phyloP scores from a whole-genome alignment of 768 basidiomycete genomes.

The Suillus hirtellus region DNA sequence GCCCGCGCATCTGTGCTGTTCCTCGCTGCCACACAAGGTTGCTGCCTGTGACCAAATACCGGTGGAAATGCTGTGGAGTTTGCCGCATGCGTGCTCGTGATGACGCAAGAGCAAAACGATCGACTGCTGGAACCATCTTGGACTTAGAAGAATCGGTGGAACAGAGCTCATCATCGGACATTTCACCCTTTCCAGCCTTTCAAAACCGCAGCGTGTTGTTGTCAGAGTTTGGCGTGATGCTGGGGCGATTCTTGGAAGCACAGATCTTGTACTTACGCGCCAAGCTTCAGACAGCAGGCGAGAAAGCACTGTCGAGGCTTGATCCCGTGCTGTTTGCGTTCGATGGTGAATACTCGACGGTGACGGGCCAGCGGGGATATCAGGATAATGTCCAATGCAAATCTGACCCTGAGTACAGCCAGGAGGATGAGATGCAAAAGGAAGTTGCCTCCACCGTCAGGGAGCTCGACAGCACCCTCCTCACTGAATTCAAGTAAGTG shows the following conservation, averaged over 20 bases:
- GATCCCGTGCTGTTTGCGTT: conserved; percentile 23
- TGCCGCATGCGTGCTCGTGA: conserved; percentile 34
- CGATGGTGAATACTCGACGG: conserved; percentile 28
- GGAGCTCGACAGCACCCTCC: conserved; percentile 17
- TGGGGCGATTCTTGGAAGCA: conserved; percentile 26
- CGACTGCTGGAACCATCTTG: neutral
- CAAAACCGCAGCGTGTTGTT: conserved; percentile 22
- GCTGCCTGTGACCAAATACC: conserved; percentile 39
- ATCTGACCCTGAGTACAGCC: neutral
- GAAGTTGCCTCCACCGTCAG: conserved; percentile 21
- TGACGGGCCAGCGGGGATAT: conserved; percentile 16
- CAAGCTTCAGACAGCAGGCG: conserved; percentile 16
- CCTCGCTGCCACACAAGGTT: conserved; percentile 38
- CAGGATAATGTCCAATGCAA: neutral
- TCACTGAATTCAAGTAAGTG: conserved; percentile 23
- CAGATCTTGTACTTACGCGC: conserved; percentile 23
- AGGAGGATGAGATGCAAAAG: conserved; percentile 18
- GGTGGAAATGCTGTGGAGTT: conserved; percentile 39
- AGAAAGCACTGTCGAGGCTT: neutral
- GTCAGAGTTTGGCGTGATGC: conserved; percentile 18
- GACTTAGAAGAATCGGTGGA: conserved; percentile 5
- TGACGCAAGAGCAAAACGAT: conserved; percentile 7
- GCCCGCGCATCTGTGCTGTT: conserved; percentile 40
- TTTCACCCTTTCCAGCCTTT: conserved; percentile 19
- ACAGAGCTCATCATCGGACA: neutral